Evolutionary conservation across 139 green algal species (phyloP).

Genomic region (Gonium pectorale): DNA sequence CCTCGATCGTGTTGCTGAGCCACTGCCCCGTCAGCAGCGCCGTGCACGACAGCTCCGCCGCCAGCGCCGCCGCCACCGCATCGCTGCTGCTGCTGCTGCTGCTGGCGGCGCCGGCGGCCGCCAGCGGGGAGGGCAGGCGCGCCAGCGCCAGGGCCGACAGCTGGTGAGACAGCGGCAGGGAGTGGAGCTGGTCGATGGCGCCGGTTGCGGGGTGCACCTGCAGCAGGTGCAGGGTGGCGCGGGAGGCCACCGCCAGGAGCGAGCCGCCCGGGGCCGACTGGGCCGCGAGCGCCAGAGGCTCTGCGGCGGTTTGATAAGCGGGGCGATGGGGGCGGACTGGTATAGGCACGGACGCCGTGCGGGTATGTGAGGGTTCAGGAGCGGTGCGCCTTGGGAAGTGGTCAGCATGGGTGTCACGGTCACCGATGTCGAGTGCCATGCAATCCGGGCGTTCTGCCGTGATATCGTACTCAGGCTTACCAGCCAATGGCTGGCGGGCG

Average conservation of each 20-base stretch:
- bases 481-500: no score
- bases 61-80: neutral
- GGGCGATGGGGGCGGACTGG: no score
- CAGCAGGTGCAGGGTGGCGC: conserved; percentile 5
- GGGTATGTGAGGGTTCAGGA: no score
- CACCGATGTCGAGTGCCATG: no score
- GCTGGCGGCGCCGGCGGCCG: neutral
- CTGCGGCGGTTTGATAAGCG: no score
- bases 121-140: neutral
- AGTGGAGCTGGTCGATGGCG: neutral
- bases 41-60: neutral
- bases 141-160: conserved; percentile 32
- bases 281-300: conserved; percentile 17
- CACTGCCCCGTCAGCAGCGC: conserved; percentile 36
- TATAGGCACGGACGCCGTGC: no score
- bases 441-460: no score
- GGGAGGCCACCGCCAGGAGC: conserved; percentile 28
- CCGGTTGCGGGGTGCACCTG: conserved; percentile 1
- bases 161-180: conserved; percentile 45
- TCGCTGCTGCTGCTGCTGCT: neutral
- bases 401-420: no score
- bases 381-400: no score
- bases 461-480: no score
- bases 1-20: conserved; percentile 29
- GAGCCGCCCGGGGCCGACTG: conserved; percentile 29